Percentiles rank a stretch among this genome's conserved stretches.
phyloP scores from a whole-genome alignment of 176 grass and related monocot species.

The Saccharum spontaneum region DNA sequence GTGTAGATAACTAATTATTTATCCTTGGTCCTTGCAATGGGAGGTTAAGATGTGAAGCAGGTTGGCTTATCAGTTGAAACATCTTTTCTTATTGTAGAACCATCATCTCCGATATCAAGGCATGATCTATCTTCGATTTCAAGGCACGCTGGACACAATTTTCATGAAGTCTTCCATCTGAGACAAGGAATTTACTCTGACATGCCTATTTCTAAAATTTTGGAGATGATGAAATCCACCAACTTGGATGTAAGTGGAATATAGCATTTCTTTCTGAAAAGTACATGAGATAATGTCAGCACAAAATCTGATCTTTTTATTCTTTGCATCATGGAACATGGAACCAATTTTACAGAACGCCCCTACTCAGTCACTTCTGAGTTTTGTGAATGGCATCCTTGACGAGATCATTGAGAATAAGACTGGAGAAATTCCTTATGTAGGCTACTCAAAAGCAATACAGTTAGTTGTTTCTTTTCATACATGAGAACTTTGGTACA shows the following conservation, averaged over 20 bases:
- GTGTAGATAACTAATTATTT: background rate
- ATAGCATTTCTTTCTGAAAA: background rate
- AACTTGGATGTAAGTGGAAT: conserved; percentile 61
- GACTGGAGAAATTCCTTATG: conserved; percentile 76
- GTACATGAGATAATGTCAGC: background rate
- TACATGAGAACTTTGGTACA: conserved; percentile 10
- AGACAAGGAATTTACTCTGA: conserved; percentile 65
- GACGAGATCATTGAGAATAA: conserved; percentile 73
- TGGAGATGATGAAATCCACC: conserved; percentile 70
- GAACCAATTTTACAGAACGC: conserved; percentile 56
- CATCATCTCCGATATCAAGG: conserved; percentile 28
- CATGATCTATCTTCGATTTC: conserved; percentile 44
- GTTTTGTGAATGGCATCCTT: conserved; percentile 64
- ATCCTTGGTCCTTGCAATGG: background rate
- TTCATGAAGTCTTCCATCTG: conserved; percentile 72
- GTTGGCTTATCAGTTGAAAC: background rate
- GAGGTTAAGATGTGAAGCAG: conserved; percentile 15
- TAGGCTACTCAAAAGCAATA: conserved; percentile 68
- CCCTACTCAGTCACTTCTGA: conserved; percentile 76
- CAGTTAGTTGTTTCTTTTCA: conserved; percentile 67
- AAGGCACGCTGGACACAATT: conserved; percentile 58
- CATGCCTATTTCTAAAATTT: conserved; percentile 60
- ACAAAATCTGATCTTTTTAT: conserved; percentile 9
- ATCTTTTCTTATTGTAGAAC: conserved; percentile 42
- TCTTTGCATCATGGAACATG: background rate